These are phyloP conservation scores for Termitomyces sp. DNA, from an alignment of 768 basidiomycete species.

Conservation along the genomic window DNA sequence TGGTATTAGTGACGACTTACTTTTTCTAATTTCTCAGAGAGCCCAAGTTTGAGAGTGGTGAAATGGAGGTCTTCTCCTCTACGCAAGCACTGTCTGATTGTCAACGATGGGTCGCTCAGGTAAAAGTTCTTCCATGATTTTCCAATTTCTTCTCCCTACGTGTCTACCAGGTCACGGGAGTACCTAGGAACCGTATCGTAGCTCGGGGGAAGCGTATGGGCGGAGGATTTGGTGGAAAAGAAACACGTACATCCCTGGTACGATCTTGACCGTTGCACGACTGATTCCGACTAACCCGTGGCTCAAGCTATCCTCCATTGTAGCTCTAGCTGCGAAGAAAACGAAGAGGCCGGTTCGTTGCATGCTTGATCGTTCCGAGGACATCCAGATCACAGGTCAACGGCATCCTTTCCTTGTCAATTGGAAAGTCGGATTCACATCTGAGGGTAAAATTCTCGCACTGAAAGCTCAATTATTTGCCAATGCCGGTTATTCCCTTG, in stretches of 20 bases:
- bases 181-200: conserved; percentile 12
- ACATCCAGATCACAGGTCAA: conserved; percentile 13
- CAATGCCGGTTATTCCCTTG: conserved; percentile 13
- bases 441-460: conserved; percentile 9
- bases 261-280: background rate
- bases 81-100: conserved; percentile 10
- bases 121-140: background rate
- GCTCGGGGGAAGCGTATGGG: conserved; percentile 11
- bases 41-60: conserved; percentile 13
- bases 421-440: conserved; percentile 14
- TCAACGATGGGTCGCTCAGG: conserved; percentile 14
- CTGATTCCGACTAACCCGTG: background rate
- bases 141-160: background rate
- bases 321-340: conserved; percentile 12
- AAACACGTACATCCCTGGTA: conserved; percentile 9
- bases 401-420: conserved; percentile 11
- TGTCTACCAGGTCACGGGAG: conserved; percentile 8
- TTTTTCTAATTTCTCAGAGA: background rate
- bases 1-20: background rate
- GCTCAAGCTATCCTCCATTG: conserved; percentile 9
- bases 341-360: conserved; percentile 12
- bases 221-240: conserved; percentile 13
- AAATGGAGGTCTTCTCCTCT: conserved; percentile 13
- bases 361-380: conserved; percentile 13
- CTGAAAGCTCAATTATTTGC: conserved; percentile 9